Base-by-base conservation (phyloP, 169 alveolate species). In the Sarcocystis neurona region DNA sequence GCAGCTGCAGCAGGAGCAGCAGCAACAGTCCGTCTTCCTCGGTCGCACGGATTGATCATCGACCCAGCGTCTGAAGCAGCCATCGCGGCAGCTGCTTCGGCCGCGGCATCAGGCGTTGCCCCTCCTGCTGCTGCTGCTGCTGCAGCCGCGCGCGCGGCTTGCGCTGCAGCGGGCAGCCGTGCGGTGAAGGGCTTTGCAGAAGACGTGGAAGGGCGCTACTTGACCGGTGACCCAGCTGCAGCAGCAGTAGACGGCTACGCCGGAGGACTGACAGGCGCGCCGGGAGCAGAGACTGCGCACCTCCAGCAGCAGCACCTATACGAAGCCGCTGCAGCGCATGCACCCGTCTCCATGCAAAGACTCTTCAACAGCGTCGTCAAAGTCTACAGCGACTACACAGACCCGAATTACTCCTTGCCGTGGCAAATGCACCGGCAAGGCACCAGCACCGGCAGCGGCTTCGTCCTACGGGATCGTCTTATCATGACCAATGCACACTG, bases 381-480 rank as follows among this genome's bases (percentile, higher is more conserved):
- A 89, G 80, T 95, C 56, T 95, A 93, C 90, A 93, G 95, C 84
- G 96, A 95, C 90, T 93, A 94, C 43, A 95, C 97, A 12, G 96
- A 94, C 84, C 97, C 97, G 30, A 95, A 90, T 85, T 93, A 93
- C 72, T 95, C 96, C 27, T 92, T 91, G 85, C 95, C 97, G 2
- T 95, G 97, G 97, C 97, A 93, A 30, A 95, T 94, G 95, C 91
- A 94, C 79, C 89, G 95, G 41, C 97, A 94, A 60, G 92, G 91
- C 58, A 93, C 92, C 56, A 80, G 94, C 89, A 95, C 96, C 6
- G 97, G 97, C 89, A 93, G 91, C 41, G 85, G 72, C 32, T 77
- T 85, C 85, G 56, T 85, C 39, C 60, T 63, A 18, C 27, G 41
- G n/a, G 75, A 63, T 63, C 75, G 75, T 20, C 75, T 63, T 43